Base-by-base conservation (phyloP, 1,139 yeast species). In the Candida buenavistaensis region DNA sequence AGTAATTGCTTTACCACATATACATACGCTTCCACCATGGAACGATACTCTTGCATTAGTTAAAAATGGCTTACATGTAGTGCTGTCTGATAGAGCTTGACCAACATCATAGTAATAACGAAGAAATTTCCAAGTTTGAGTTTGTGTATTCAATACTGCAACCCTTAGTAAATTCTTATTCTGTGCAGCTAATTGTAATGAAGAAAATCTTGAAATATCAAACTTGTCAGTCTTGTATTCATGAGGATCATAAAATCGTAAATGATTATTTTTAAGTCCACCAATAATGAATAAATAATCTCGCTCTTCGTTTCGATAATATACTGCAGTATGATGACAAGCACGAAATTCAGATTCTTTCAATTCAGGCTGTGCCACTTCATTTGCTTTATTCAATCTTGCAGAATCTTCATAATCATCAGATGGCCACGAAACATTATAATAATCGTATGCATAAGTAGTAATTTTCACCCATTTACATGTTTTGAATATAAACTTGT, bases 81-180 rank as follows among this genome's bases (percentile, higher is more conserved):
- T 56, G 17, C 42, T 39, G 4, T 53, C 52, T 15, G 52, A 51
- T 4, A 55, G 37, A 11, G 55, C 51, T 32, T 55, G 60, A 25
- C 53, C 45, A 10, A 64, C 42, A 38, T 68, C 71, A 40, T 55
- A 60, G 43, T 55, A 62, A 44, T 57, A 68, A 26, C 61, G 51
- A 43, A 61, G 47, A 41, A 64, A 70, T 28, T 60, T 56, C 75
- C 75, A 70, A 3, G 68, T 65, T 45, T 68, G 75, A 1, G 75
- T 65, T 32, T 58, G 62, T 28, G 69, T 50, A 43, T 68, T 68
- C 33, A 66, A 57, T 4, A 59, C 64, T 12, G 68, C 57, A 14
- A 70, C 48, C 30, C 75, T 52, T 32, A 63, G 53, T 9, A 59
- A 45, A 30, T 64, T 57, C 25, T 55, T 38, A 42, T 62, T 59